phyloP scores from a whole-genome alignment of 345 rosid species.

The Brassica rapa region DNA sequence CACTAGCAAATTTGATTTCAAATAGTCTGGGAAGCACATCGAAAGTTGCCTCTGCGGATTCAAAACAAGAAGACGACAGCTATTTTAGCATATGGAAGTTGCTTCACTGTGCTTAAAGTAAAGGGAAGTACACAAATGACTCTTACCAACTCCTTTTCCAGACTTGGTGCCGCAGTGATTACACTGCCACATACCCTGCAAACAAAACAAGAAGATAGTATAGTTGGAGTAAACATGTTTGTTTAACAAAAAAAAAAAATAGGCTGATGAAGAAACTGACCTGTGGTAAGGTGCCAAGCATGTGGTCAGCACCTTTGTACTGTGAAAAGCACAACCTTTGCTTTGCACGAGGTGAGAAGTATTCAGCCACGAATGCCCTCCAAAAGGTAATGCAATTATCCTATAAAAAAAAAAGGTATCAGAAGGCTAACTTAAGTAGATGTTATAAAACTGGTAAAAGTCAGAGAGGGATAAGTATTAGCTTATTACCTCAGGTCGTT shows the following conservation, averaged over 20 bases:
- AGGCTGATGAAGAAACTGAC: constrained; percentile 47
- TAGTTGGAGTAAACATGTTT: too few species aligned
- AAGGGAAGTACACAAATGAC: neutral
- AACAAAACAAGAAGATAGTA: neutral
- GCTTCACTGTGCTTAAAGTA: neutral
- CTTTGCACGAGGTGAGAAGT: constrained; percentile 93
- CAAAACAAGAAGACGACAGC: constrained; percentile 1
- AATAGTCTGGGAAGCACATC: constrained; percentile 91
- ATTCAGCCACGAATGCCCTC: constrained; percentile 91
- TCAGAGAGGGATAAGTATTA: neutral
- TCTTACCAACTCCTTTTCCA: constrained; percentile 47
- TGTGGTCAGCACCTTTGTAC: constrained; percentile 83
- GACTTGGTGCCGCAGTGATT: constrained; percentile 43
- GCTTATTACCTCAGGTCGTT: constrained; percentile 73
- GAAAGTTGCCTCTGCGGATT: constrained; percentile 79
- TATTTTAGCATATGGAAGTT: constrained; percentile 6
- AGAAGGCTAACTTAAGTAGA: neutral
- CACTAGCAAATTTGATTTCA: constrained; percentile 95
- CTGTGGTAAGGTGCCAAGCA: constrained; percentile 88
- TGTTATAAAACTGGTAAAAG: neutral
- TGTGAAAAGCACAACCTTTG: constrained; percentile 89
- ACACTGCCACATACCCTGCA: constrained; percentile 39
- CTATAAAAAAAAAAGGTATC: constrained; percentile 42
- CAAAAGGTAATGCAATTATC: constrained; percentile 86
- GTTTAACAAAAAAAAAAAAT: neutral